Evolutionary conservation across 768 basidiomycete genomes (phyloP).

Genomic region (Jaapia argillacea): DNA sequence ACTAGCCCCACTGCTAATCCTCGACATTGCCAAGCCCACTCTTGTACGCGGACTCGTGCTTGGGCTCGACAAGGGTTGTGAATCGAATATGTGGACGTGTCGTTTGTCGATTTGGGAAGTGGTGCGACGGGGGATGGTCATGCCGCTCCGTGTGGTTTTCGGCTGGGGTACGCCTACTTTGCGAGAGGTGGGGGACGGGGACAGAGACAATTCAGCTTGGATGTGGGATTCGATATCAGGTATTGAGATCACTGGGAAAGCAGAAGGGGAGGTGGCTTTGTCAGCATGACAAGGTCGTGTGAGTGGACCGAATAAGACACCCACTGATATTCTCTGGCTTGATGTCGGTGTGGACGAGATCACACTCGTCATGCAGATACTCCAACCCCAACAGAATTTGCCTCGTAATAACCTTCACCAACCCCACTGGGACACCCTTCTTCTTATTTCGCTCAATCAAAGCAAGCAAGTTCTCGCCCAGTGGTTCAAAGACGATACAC

Average conservation of each 20-base stretch:
- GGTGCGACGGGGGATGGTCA: slow-evolving; percentile 48
- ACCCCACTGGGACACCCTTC: slow-evolving; percentile 70
- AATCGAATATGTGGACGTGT: slow-evolving; percentile 76
- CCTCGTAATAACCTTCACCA: slow-evolving; percentile 80
- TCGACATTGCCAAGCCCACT: slow-evolving; percentile 13
- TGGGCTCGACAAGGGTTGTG: slow-evolving; percentile 65
- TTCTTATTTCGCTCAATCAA: slow-evolving; percentile 72
- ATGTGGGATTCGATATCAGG: slow-evolving; percentile 76
- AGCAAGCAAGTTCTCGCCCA: slow-evolving; percentile 70
- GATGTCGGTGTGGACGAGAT: slow-evolving; percentile 87
- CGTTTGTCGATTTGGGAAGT: slow-evolving; percentile 27
- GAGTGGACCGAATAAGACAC: slow-evolving; percentile 26
- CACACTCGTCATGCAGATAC: slow-evolving; percentile 89
- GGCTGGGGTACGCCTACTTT: slow-evolving; percentile 73
- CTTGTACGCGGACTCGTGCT: slow-evolving; percentile 16
- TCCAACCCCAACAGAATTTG: slow-evolving; percentile 84
- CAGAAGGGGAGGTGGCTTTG: slow-evolving; percentile 6
- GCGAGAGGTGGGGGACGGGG: slow-evolving; percentile 65
- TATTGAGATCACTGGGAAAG: slow-evolving; percentile 59
- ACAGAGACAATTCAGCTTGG: slow-evolving; percentile 51
- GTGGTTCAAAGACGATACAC: slow-evolving; percentile 86
- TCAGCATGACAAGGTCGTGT: slow-evolving; percentile 15
- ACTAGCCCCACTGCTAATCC: slow-evolving; percentile 12
- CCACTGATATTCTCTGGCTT: slow-evolving; percentile 94
- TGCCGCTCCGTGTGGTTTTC: slow-evolving; percentile 50